These are phyloP conservation scores for Gypsophila paniculata DNA, from an alignment of 179 eudicot species.

Conservation along the genomic window DNA sequence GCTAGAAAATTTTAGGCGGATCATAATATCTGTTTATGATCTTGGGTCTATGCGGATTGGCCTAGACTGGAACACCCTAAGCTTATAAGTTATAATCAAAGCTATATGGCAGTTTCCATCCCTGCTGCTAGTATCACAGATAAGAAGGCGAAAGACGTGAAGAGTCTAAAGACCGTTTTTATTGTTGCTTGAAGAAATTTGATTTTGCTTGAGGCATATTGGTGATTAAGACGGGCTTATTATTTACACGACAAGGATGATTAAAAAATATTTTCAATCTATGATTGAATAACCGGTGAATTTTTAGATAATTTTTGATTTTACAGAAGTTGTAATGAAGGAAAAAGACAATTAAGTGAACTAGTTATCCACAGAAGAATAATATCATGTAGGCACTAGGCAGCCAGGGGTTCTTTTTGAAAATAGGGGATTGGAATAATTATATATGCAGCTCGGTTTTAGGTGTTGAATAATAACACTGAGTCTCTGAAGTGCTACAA, in stretches of 20 bases:
- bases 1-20: not conserved
- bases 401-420: not conserved
- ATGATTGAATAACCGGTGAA: not conserved
- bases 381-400: not conserved
- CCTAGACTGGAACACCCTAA: not conserved
- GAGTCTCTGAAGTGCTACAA: not conserved
- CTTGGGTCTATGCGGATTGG: not conserved
- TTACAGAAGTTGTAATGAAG: not conserved
- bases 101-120: not conserved
- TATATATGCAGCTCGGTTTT: not conserved
- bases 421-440: not conserved
- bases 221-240: conserved; percentile 3
- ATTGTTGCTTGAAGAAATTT: conserved; percentile 5
- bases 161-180: not conserved
- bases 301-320: not conserved
- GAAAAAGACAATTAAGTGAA: not conserved
- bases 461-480: not conserved
- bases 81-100: not conserved
- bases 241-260: conserved; percentile 2
- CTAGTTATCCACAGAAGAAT: not conserved
- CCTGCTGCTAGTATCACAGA: not conserved
- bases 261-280: not conserved
- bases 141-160: not conserved
- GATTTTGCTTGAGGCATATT: not conserved
- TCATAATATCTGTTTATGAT: not conserved